Percentiles rank a stretch among this genome's conserved stretches.
These are phyloP conservation scores for Fusarium robinianum DNA, from an alignment of 2,329 filamentous ascomycete genomes.

Conservation along the genomic window DNA sequence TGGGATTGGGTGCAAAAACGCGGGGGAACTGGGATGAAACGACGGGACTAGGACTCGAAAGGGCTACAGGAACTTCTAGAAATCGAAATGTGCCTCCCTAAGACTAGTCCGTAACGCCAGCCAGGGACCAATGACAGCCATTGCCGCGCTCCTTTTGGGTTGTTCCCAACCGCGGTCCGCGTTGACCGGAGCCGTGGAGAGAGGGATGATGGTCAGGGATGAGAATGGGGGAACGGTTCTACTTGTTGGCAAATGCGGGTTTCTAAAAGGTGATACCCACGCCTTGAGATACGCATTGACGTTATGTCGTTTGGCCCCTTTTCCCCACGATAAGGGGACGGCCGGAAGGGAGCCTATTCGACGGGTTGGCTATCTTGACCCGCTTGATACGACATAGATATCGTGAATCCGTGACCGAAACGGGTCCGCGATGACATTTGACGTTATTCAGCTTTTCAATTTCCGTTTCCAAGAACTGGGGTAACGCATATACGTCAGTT, in stretches of 20 bases:
- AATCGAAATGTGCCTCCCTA: neutral
- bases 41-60: neutral
- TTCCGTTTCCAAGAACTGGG: too few species aligned
- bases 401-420: too few species aligned
- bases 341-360: conserved; percentile 1
- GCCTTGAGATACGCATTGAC: conserved; percentile 10
- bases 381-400: conserved; percentile 3
- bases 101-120: too few species aligned
- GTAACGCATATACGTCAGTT: too few species aligned
- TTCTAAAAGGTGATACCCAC: neutral
- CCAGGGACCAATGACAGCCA: conserved; percentile 4
- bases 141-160: conserved; percentile 18
- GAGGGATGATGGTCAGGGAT: neutral
- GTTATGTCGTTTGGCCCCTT: too few species aligned
- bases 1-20: conserved; percentile 7
- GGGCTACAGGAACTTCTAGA: neutral
- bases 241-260: conserved; percentile 1
- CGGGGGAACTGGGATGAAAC: conserved; percentile 10
- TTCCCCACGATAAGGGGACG: conserved; percentile 1
- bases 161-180: conserved; percentile 16
- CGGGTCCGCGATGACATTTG: too few species aligned
- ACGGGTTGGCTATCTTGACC: neutral
- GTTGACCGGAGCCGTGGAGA: neutral
- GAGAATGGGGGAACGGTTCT: neutral
- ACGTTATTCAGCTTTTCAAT: too few species aligned